Base-by-base conservation (phyloP, 768 basidiomycete genomes). In the Xerocomellus chrysenteron region DNA sequence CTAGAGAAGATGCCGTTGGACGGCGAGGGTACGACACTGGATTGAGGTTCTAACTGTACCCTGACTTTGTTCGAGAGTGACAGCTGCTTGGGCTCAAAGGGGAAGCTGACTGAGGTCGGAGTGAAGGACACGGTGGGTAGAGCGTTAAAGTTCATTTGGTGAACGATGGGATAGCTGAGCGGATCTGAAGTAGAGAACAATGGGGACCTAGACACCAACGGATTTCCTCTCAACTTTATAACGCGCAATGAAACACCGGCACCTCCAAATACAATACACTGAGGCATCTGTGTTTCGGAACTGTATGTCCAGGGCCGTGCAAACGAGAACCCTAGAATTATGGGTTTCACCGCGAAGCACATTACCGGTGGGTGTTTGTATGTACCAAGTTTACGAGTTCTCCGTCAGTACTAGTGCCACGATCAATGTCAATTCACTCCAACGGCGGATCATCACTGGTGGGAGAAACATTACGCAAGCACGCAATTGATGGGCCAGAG, bases 1-100 rank as follows among this genome's bases (percentile, higher is more conserved):
- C 46, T 53, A 2, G 79, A 66, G 58, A 82, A 80, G 73, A 75
- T 72, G 7, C 80, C 80, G 33, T 80, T 82, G 45, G 52, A 68
- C 10, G 47, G 2, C 17, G 60, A 68, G 28, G 66, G 54, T 21
- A 68, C 60, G 10, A 65, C 56, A 14, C 65, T 49, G 4, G 75
- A 66, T 48, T 73, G 69, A 6, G 67, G 54, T 21, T 71, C 76
- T 21, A 80, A 64, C n/a, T 63, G 64, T 19, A 75, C 44, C 35
- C 65, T 69, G 54, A 65, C 59, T 54, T 68, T 67, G 28, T 56
- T 57, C 21, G 67, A 53, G 40, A 80, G 66, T 1, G 67, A 54
- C 7, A 80, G 58, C 26, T 70, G 68, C 55, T 79, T 80, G 12
- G 69, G 37, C 30, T 73, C 66, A 50, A 73, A 74, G 32, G 75